Evolutionary conservation across 768 basidiomycete species (phyloP), one percentile per base, ranked within the genome.

Genomic region (Rhodotorula toruloides): DNA sequence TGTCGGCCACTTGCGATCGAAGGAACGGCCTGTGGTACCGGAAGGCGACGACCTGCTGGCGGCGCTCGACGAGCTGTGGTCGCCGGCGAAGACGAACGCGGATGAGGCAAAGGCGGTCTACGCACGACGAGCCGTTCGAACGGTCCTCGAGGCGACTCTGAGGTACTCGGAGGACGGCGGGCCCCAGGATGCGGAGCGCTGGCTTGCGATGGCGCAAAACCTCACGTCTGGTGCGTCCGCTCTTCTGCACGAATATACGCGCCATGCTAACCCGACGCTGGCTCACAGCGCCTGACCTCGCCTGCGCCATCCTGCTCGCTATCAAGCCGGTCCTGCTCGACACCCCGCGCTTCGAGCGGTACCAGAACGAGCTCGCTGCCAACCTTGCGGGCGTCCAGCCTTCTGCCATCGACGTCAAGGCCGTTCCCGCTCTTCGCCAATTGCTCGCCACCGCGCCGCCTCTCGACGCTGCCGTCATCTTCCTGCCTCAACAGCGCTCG

Each of bases 311-410:
- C 60, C 76, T 87, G 12, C 78, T 81, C 14, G 83, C 86, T 6
- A 78, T 91, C 47, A 82, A 85, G 16, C 78, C 80, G 29, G 82
- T 82, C 31, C 85, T 86, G 0, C 81, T 85, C 2, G 91, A 92
- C 70, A 84, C 85, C 13, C 83, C 82, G 0, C 83, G 84, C 27
- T 81, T 94, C 31, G 87, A 89, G 71, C 82, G 90, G 27, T 88
- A 87, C 74, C 84, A 92, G 27, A 96, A 93, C 76, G 91, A 96
- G 77, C 81, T 93, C 16, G 93, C 94, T 0, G 87, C 90, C n/a
- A 82, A 81, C 27, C 76, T 92, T 8, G 79, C 88, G 0, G 88
- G 87, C 31, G 81, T 96, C 21, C 82, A 82, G 2, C 75, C 87
- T 0, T 72, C 77, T 10, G 83, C 84, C 49, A 86, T 85, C n/a